Evolutionary conservation across 2,329 filamentous ascomycete species (phyloP).

Genomic region (Sporothrix inflata): DNA sequence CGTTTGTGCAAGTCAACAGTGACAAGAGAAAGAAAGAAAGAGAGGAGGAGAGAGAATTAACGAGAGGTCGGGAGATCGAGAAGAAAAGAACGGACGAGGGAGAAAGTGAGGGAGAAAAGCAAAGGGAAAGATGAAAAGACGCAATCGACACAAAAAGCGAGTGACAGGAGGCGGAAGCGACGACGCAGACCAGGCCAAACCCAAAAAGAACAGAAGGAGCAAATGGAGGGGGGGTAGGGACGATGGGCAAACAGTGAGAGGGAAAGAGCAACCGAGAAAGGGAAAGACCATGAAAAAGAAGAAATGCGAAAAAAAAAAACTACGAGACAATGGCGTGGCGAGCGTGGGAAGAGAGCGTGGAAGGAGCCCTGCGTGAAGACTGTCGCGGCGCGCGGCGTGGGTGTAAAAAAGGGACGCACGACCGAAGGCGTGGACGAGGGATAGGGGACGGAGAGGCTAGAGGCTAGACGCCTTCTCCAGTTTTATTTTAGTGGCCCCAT

Average conservation of each 20-base stretch:
- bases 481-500: conserved; percentile 22
- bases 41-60: not conserved
- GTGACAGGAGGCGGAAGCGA: not conserved
- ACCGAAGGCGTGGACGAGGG: conserved; percentile 5
- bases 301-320: not conserved
- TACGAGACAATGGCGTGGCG: not conserved
- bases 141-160: conserved; percentile 12
- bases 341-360: not conserved
- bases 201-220: not conserved
- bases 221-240: not conserved
- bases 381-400: conserved; percentile 8
- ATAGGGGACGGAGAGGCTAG: conserved; percentile 15
- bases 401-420: not conserved
- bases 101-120: not conserved
- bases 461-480: not conserved
- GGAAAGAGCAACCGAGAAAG: not conserved
- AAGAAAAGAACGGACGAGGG: not conserved
- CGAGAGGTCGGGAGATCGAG: not conserved
- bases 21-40: not conserved
- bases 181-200: not conserved
- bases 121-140: not conserved
- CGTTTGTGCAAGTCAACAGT: conserved; percentile 3
- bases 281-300: not conserved
- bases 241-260: not conserved
- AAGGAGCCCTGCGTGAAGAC: not conserved